phyloP scores from a whole-genome alignment of 768 basidiomycete species.

The Termitomyces bulborhizus region DNA sequence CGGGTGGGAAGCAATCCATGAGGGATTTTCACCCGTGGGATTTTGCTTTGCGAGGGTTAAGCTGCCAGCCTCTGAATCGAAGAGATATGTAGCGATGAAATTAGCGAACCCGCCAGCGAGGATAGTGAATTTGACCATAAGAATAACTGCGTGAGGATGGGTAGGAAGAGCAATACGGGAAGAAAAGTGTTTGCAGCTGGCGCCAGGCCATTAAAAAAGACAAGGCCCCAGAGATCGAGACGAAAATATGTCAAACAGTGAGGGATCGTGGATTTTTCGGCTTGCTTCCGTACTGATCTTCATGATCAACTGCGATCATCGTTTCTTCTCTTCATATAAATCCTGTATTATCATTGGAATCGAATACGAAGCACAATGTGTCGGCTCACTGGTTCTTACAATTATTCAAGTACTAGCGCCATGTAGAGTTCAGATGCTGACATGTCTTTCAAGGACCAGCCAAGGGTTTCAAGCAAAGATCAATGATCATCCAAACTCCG shows the following conservation, averaged over 20 bases:
- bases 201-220: not conserved
- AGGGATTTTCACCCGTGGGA: slow-evolving; percentile 42
- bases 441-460: no score
- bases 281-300: not conserved
- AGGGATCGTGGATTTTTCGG: not conserved
- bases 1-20: slow-evolving; percentile 53
- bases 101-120: slow-evolving; percentile 41
- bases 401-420: no score
- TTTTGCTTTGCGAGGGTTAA: slow-evolving; percentile 39
- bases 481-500: no score
- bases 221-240: not conserved
- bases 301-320: not conserved
- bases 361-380: not conserved
- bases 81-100: slow-evolving; percentile 41
- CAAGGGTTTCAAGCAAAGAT: no score
- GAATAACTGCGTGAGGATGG: not conserved
- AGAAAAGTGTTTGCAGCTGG: not conserved
- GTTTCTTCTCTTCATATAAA: not conserved
- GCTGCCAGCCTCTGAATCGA: slow-evolving; percentile 42
- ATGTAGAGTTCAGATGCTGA: no score
- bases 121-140: slow-evolving; percentile 43
- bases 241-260: not conserved
- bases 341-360: not conserved
- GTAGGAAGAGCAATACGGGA: not conserved
- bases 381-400: not conserved